Conservation (phyloP, 1,139 yeast genomes). For the Saccharomyces hybrid region DNA sequence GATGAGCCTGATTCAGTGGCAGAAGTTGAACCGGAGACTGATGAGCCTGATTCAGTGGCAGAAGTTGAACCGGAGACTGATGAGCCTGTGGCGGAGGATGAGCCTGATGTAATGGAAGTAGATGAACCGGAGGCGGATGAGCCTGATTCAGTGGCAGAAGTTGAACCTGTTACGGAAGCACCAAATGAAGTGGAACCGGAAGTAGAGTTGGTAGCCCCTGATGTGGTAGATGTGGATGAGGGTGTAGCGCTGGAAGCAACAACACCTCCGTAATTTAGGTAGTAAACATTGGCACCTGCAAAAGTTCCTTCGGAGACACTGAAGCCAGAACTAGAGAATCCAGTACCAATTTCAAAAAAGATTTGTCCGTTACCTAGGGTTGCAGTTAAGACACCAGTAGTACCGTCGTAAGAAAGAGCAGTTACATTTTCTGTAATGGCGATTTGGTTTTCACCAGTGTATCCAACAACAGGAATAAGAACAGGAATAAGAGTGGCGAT, state of each 20-base stretch:
- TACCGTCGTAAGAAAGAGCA: neutral
- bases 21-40: neutral
- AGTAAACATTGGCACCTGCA: neutral
- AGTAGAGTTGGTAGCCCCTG: neutral
- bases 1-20: neutral
- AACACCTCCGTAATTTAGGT: neutral
- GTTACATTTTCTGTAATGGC: neutral
- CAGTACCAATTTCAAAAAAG: neutral
- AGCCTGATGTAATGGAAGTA: neutral
- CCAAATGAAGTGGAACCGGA: neutral
- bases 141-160: neutral
- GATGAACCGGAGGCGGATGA: neutral
- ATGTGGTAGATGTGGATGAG: neutral
- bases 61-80: neutral
- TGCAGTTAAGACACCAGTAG: neutral
- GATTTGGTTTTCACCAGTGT: neutral
- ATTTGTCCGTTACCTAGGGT: too few species aligned
- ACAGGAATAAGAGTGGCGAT: too few species aligned
- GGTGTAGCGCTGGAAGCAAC: neutral
- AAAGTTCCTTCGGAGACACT: neutral
- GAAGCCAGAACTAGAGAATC: neutral
- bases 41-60: neutral
- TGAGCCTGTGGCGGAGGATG: neutral
- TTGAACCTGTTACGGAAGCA: neutral
- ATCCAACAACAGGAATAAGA: neutral